These are phyloP conservation scores for Scheffersomyces lignicola DNA, from an alignment of 1,139 yeast species.

Conservation along the genomic window DNA sequence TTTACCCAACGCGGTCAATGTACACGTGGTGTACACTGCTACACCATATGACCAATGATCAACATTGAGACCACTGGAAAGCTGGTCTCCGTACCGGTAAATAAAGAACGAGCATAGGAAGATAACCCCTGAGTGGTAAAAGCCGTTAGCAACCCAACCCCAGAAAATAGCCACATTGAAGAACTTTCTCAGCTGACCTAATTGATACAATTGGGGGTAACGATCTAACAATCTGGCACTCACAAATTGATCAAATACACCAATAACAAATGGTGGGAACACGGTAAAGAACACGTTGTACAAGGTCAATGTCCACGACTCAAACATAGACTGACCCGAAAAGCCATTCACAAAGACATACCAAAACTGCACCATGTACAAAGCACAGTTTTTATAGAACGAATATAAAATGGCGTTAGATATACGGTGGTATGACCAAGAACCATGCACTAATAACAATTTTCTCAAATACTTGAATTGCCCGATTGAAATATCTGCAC, in stretches of 20 bases:
- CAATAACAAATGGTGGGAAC: constrained; percentile 92
- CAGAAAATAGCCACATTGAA: constrained; percentile 91
- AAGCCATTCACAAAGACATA: constrained; percentile 88
- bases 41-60: constrained; percentile 98
- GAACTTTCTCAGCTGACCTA: constrained; percentile 86
- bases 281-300: constrained; percentile 96
- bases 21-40: constrained; percentile 82
- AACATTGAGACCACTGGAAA: constrained; percentile 68
- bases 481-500: constrained; percentile 96
- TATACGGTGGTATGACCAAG: constrained; percentile 96
- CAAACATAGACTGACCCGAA: constrained; percentile 94
- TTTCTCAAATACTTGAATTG: constrained; percentile 87
- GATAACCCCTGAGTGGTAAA: constrained; percentile 86
- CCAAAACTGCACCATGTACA: constrained; percentile 99
- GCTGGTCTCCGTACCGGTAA: constrained; percentile 65
- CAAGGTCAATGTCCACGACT: constrained; percentile 96
- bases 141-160: constrained; percentile 97
- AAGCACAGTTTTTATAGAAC: constrained; percentile 90
- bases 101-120: constrained; percentile 73
- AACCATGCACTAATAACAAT: constrained; percentile 86
- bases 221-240: constrained; percentile 85
- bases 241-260: constrained; percentile 95
- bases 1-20: constrained; percentile 87
- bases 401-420: constrained; percentile 91
- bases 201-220: constrained; percentile 88